Conservation (phyloP, 2,329 filamentous ascomycete genomes). For the Hypoxylon sp. region DNA sequence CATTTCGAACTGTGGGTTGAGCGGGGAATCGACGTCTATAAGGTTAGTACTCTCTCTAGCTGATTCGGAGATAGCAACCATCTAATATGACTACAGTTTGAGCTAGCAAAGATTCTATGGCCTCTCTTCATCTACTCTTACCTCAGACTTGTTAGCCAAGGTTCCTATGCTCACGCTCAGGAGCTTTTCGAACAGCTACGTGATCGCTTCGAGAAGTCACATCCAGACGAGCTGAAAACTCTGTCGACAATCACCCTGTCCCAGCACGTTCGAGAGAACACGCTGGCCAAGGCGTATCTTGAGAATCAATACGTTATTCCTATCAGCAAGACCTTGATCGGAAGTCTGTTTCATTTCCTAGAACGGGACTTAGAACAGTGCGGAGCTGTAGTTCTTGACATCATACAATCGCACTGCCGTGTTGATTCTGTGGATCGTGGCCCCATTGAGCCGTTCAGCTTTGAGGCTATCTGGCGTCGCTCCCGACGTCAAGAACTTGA, state of each 20-base stretch:
- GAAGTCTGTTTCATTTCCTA: slow-evolving; percentile 87
- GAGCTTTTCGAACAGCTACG: slow-evolving; percentile 80
- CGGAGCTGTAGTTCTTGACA: slow-evolving; percentile 80
- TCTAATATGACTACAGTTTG: slow-evolving; percentile 69
- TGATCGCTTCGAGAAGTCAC: slow-evolving; percentile 79
- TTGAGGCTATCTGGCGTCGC: slow-evolving; percentile 72
- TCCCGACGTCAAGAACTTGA: slow-evolving; percentile 74
- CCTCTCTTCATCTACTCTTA: slow-evolving; percentile 95
- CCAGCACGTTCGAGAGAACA: slow-evolving; percentile 82
- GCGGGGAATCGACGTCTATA: slow-evolving; percentile 93
- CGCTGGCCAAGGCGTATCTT: slow-evolving; percentile 83
- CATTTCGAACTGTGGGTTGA: slow-evolving; percentile 87
- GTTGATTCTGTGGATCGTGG: slow-evolving; percentile 72
- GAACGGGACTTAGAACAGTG: slow-evolving; percentile 88
- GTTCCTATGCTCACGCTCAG: slow-evolving; percentile 79
- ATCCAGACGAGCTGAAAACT: slow-evolving; percentile 82
- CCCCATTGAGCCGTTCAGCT: slow-evolving; percentile 74
- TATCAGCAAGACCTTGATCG: slow-evolving; percentile 87
- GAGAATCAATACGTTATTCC: slow-evolving; percentile 91
- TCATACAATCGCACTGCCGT: slow-evolving; percentile 75
- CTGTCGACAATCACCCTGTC: slow-evolving; percentile 82
- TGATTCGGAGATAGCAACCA: slow-evolving; percentile 37
- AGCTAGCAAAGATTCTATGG: slow-evolving; percentile 90
- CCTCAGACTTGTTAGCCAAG: slow-evolving; percentile 81
- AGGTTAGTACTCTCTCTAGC: slow-evolving; percentile 65